Base-by-base conservation (phyloP, 768 basidiomycete genomes). In the Amanita jacksonii region DNA sequence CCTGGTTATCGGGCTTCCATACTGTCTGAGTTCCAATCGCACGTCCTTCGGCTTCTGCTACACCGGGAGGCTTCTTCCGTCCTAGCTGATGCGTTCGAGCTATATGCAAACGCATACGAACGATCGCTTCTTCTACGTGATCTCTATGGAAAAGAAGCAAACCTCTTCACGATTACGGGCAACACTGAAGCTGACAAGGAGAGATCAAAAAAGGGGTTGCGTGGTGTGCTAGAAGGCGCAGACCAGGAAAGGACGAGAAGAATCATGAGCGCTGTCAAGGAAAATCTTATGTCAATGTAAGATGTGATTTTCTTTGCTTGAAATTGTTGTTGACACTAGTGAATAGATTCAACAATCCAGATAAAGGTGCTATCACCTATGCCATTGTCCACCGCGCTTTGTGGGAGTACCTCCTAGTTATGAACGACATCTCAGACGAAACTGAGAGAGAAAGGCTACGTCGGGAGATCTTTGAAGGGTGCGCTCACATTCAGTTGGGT, bases 101-200 rank as follows among this genome's bases (percentile, higher is more conserved):
- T 93, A 0, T 85, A 90, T 54, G 74, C 83, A 5, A 89, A 90
- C 40, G 79, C 87, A 1, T 86, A 85, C 51, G 90, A 94, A 54
- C 77, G 88, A 15, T 74, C 81, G 0, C 66, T 89, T 16, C 69
- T 97, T 4, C 65, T 94, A 5, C 77, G 83, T 13, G 88, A 91
- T 48, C 90, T 96, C 50, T 97, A 91, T 51, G 92, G 92, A 10
- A 87, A 85, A 58, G 92, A 97, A 59, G 81, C 80, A 0, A 67
- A 72, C 2, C 62, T 97, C 23, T 90, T 94, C 5, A 38, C 37
- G 13, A 51, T 72, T 5, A 74, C 68, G 0, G 64, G 56, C 15
- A 78, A 77, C 10, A 79, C 73, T 35, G 72, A 69, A 0, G 73
- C 73, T 39, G 78, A 83, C 37, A 81, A 78, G 57, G 82, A 77